Conservation (phyloP, 305 asterid species). For the Coffea humblotiana region DNA sequence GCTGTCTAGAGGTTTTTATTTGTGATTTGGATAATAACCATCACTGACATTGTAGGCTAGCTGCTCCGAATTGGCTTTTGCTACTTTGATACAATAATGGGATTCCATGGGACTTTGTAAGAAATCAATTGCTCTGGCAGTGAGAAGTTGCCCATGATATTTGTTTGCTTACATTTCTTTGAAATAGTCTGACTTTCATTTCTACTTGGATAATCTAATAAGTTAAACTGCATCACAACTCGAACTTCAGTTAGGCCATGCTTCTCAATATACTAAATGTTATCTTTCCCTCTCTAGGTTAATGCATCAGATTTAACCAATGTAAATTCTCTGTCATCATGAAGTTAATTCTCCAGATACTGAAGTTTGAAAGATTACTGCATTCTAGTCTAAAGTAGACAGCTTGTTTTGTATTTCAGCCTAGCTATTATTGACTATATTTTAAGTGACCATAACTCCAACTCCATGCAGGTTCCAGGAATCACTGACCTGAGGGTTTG, state of each 20-base stretch:
- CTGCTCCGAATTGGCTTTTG: neutral
- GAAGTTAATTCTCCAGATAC: neutral
- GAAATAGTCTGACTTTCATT: neutral
- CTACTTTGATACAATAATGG: neutral
- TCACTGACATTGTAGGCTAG: neutral
- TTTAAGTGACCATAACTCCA: neutral
- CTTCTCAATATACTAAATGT: neutral
- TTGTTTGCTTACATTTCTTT: neutral
- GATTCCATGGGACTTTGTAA: neutral
- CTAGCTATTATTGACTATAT: neutral
- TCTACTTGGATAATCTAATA: neutral
- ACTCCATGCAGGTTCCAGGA: slow-evolving; percentile 76
- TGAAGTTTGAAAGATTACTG: neutral
- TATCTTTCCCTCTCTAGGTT: neutral
- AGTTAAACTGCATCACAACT: neutral
- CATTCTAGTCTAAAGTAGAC: neutral
- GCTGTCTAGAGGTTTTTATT: neutral
- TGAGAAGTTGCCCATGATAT: neutral
- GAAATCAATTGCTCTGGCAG: neutral
- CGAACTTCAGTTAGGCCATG: neutral
- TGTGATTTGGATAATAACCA: neutral
- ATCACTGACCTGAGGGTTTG: slow-evolving; percentile 88
- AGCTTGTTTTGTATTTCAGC: neutral
- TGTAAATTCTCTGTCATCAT: neutral
- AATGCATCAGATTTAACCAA: neutral